Conservation (phyloP, 2,329 filamentous ascomycete species). For the Penicillium sp. region DNA sequence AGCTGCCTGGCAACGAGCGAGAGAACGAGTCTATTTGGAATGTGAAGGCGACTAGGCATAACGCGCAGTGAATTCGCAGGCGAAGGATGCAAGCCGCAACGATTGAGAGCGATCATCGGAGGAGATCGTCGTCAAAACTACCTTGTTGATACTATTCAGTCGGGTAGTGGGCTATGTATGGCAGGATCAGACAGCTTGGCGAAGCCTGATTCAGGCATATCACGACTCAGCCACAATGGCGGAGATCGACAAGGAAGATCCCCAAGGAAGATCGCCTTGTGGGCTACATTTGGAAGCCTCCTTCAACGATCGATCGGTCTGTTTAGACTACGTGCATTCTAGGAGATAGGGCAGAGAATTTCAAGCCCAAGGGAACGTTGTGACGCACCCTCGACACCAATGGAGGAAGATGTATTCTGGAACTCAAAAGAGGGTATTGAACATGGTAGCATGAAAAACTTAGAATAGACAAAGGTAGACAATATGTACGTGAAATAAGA, state of each 20-base stretch:
- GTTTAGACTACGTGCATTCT: neutral
- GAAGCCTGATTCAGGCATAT: neutral
- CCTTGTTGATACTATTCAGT: neutral
- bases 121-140: neutral
- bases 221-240: neutral
- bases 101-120: neutral
- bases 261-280: neutral
- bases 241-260: neutral
- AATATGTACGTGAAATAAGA: slow-evolving; percentile 22
- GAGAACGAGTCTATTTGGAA: too few species aligned
- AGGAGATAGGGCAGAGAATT: neutral
- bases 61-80: too few species aligned
- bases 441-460: slow-evolving; percentile 7
- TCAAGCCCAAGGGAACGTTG: neutral
- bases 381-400: neutral
- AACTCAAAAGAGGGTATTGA: slow-evolving; percentile 14
- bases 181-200: neutral
- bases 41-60: too few species aligned
- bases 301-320: neutral
- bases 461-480: slow-evolving; percentile 14
- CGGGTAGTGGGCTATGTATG: neutral
- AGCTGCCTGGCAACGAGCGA: too few species aligned
- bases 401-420: neutral
- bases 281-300: neutral
- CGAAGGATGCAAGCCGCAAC: neutral